phyloP scores from a whole-genome alignment of 2,329 filamentous ascomycete species.

The Fusarium sp. region DNA sequence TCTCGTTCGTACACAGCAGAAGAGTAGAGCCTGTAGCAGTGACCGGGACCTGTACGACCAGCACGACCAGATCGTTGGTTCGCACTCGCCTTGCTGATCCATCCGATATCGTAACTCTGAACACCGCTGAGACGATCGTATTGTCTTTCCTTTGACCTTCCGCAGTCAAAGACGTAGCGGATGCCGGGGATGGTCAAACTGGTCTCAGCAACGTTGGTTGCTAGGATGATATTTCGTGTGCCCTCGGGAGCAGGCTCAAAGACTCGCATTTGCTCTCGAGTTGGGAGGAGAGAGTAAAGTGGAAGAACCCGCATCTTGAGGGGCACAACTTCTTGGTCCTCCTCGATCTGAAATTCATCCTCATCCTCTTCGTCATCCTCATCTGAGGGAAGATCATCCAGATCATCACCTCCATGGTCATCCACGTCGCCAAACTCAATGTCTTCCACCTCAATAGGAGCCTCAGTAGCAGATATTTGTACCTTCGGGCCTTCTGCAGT shows the following conservation, averaged over 20 bases:
- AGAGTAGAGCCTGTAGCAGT: constrained; percentile 95
- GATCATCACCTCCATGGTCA: constrained; percentile 69
- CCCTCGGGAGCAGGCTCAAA: constrained; percentile 88
- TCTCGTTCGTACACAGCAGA: constrained; percentile 93
- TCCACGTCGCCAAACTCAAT: constrained; percentile 80
- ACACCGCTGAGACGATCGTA: constrained; percentile 91
- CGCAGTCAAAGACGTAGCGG: constrained; percentile 95
- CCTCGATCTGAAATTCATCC: constrained; percentile 77
- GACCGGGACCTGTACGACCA: constrained; percentile 92
- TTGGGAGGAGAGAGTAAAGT: constrained; percentile 91
- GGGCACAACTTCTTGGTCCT: constrained; percentile 68
- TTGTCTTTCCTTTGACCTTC: constrained; percentile 89
- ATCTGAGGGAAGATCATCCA: constrained; percentile 69
- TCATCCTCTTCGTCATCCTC: constrained; percentile 68
- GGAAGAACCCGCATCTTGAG: constrained; percentile 89
- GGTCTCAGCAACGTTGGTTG: constrained; percentile 97
- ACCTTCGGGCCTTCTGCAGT: constrained; percentile 72
- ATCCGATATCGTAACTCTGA: constrained; percentile 93
- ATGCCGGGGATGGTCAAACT: constrained; percentile 96
- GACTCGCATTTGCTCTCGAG: constrained; percentile 88
- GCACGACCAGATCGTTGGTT: constrained; percentile 93
- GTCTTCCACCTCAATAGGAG: constrained; percentile 85
- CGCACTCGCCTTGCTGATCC: constrained; percentile 98
- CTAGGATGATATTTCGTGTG: constrained; percentile 85
- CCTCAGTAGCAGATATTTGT: constrained; percentile 79